Conservation (phyloP, 2,329 filamentous ascomycete genomes). For the Sarocladium oryzae region DNA sequence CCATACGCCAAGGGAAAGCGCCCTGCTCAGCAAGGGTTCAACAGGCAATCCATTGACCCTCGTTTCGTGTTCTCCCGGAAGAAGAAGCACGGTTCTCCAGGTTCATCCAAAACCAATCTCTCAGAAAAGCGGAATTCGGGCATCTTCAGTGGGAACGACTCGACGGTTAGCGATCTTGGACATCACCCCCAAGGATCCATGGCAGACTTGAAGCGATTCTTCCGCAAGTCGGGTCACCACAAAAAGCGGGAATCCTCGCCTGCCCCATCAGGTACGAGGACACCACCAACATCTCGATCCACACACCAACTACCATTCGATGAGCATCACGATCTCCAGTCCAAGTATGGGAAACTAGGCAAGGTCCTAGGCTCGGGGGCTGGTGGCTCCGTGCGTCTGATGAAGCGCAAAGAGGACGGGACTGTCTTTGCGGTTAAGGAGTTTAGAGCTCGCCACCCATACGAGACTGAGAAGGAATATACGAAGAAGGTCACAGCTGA, state of each 20-base stretch:
- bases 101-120: slow-evolving; percentile 43
- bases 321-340: slow-evolving; percentile 83
- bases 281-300: slow-evolving; percentile 38
- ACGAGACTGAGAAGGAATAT: slow-evolving; percentile 92
- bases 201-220: slow-evolving; percentile 94
- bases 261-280: slow-evolving; percentile 45
- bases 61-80: slow-evolving; percentile 78
- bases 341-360: slow-evolving; percentile 93
- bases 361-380: slow-evolving; percentile 90
- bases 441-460: slow-evolving; percentile 83
- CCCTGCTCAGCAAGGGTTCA: slow-evolving; percentile 58
- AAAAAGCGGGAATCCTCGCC: slow-evolving; percentile 61
- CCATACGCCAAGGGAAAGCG: slow-evolving; percentile 81
- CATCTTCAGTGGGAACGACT: slow-evolving; percentile 25
- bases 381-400: slow-evolving; percentile 85
- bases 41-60: slow-evolving; percentile 60
- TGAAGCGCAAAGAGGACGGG: slow-evolving; percentile 88
- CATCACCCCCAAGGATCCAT: slow-evolving; percentile 62
- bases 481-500: slow-evolving; percentile 97
- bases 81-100: slow-evolving; percentile 57
- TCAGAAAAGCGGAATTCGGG: slow-evolving; percentile 49
- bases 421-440: slow-evolving; percentile 97
- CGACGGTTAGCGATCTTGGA: slow-evolving; percentile 20
- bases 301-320: slow-evolving; percentile 75
- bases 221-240: slow-evolving; percentile 62